Evolutionary conservation across 2,329 filamentous ascomycete species (phyloP).

Genomic region (Stemphylium beticola): DNA sequence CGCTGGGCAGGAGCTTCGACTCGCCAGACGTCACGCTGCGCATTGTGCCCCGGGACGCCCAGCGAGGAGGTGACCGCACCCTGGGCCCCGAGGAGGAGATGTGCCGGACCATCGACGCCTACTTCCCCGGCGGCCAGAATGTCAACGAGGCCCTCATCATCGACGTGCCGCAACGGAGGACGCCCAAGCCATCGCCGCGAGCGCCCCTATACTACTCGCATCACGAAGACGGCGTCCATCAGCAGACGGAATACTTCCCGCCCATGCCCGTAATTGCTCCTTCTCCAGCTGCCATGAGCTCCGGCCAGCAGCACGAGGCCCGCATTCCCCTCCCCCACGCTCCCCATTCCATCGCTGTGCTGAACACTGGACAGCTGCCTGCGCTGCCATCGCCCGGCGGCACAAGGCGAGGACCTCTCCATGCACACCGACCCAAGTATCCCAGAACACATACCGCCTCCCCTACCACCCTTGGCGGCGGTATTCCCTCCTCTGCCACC

Average conservation of each 20-base stretch:
- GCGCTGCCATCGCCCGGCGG: conserved; percentile 83
- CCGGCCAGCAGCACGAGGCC: conserved; percentile 48
- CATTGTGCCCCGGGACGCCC: conserved; percentile 71
- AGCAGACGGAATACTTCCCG: conserved; percentile 82
- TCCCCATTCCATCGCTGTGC: conserved; percentile 73
- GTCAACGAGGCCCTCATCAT: conserved; percentile 91
- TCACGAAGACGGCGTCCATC: conserved; percentile 69
- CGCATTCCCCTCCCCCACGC: conserved; percentile 49
- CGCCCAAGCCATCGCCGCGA: conserved; percentile 80
- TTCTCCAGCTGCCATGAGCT: conserved; percentile 47
- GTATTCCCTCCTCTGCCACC: conserved; percentile 51
- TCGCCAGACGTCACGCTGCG: conserved; percentile 85
- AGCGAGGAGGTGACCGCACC: conserved; percentile 64
- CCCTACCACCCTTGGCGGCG: conserved; percentile 66
- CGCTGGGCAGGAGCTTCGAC: conserved; percentile 85
- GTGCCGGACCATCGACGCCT: conserved; percentile 75
- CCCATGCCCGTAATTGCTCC: conserved; percentile 60
- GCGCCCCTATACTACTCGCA: conserved; percentile 59
- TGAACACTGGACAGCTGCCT: conserved; percentile 81
- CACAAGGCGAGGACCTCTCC: conserved; percentile 56
- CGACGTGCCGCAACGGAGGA: conserved; percentile 77
- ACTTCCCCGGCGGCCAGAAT: conserved; percentile 84
- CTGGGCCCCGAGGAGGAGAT: conserved; percentile 89
- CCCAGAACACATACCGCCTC: conserved; percentile 79
- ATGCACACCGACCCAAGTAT: conserved; percentile 64